A percentile compares a stretch with the other conserved stretches of the same genome.
Evolutionary conservation across 1,139 yeast genomes (phyloP).

Genomic region (Protomyces gravidus): DNA sequence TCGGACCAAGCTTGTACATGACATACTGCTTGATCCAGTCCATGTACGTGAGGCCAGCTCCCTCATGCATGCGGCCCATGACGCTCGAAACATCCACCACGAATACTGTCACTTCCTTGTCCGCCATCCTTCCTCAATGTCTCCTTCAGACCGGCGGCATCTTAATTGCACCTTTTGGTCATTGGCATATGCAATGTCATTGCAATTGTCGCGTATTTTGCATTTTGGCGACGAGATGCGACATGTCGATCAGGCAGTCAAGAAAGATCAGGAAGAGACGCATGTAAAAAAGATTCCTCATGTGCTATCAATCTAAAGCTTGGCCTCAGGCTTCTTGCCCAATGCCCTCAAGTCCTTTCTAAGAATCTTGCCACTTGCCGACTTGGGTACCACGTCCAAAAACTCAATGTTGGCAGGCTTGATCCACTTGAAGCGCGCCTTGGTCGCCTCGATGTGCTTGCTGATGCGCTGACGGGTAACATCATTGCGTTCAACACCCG

Average conservation of each 20-base stretch:
- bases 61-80: slow-evolving; percentile 43
- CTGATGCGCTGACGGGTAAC: slow-evolving; percentile 32
- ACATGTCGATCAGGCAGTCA: background rate
- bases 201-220: no score
- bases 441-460: slow-evolving; percentile 41
- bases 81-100: slow-evolving; percentile 51
- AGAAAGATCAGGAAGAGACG: no score
- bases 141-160: no score
- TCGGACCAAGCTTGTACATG: slow-evolving; percentile 46
- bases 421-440: slow-evolving; percentile 43
- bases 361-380: slow-evolving; percentile 44
- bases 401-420: slow-evolving; percentile 44
- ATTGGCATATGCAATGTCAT: no score
- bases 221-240: background rate
- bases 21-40: slow-evolving; percentile 46
- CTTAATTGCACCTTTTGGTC: no score
- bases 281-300: background rate
- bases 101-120: slow-evolving; percentile 45
- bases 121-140: slow-evolving; percentile 28
- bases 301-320: slow-evolving; percentile 5
- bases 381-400: slow-evolving; percentile 42
- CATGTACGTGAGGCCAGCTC: slow-evolving; percentile 40
- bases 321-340: slow-evolving; percentile 12
- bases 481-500: slow-evolving; percentile 32
- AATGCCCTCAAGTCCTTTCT: slow-evolving; percentile 33